A percentile compares a stretch with the other conserved stretches of the same genome.
phyloP scores from a whole-genome alignment of 345 rosid genomes.

The Barbarea vulgaris region DNA sequence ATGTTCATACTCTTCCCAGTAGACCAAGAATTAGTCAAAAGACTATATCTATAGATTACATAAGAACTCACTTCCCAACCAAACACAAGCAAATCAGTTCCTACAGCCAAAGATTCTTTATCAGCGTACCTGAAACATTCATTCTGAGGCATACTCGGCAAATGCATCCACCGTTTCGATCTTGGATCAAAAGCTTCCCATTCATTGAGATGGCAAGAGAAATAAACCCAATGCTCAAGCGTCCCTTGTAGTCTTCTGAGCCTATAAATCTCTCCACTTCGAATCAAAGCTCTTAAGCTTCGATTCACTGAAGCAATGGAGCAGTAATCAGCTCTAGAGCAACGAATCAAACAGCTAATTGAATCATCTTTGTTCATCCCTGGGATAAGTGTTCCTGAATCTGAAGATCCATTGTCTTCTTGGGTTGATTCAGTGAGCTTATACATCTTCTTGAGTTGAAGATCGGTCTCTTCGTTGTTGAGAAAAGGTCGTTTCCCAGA shows the following conservation, averaged over 20 bases:
- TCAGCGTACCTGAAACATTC: slow-evolving; percentile 57
- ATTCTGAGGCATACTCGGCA: slow-evolving; percentile 63
- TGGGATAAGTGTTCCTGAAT: slow-evolving; percentile 54
- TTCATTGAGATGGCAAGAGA: slow-evolving; percentile 63
- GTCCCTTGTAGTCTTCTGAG: slow-evolving; percentile 51
- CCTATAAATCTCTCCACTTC: slow-evolving; percentile 57
- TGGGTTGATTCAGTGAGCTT: slow-evolving; percentile 10
- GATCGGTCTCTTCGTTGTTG: slow-evolving; percentile 27
- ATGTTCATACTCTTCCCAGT: slow-evolving; percentile 51
- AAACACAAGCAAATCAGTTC: slow-evolving; percentile 67
- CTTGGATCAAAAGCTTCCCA: slow-evolving; percentile 90
- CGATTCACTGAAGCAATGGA: slow-evolving; percentile 47
- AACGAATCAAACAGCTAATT: slow-evolving; percentile 57
- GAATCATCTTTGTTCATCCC: slow-evolving; percentile 67
- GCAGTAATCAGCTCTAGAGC: slow-evolving; percentile 69
- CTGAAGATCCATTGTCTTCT: slow-evolving; percentile 40
- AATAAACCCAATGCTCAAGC: slow-evolving; percentile 79
- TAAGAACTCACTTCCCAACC: slow-evolving; percentile 54
- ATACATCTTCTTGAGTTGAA: slow-evolving; percentile 27
- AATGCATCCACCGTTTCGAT: slow-evolving; percentile 58
- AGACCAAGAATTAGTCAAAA: slow-evolving; percentile 58
- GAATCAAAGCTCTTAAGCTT: slow-evolving; percentile 46
- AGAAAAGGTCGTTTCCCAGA: slow-evolving; percentile 33
- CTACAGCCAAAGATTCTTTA: slow-evolving; percentile 70
- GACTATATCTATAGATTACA: slow-evolving; percentile 55